Conservation (phyloP, 2,329 filamentous ascomycete species). For the Alternaria ethzedia region DNA sequence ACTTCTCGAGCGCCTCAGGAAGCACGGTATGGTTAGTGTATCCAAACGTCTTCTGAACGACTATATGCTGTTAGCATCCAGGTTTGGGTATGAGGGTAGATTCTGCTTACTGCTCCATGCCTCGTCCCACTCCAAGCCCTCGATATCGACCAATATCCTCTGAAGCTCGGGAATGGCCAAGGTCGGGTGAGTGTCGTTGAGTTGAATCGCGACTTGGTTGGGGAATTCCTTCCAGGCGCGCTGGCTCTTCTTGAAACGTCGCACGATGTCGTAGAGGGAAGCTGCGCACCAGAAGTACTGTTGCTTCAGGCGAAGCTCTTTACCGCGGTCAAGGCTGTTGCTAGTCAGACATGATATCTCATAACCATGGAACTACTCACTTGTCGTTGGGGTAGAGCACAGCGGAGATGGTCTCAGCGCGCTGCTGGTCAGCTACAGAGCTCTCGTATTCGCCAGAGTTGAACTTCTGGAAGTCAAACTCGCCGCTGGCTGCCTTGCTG, state of each 20-base stretch:
- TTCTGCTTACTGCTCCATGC: constrained; percentile 75
- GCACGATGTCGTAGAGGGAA: constrained; percentile 93
- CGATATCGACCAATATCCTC: constrained; percentile 86
- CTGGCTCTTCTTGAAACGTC: constrained; percentile 97
- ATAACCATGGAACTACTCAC: constrained; percentile 20
- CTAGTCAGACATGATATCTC: constrained; percentile 14
- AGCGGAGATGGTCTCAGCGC: constrained; percentile 97
- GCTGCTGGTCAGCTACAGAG: constrained; percentile 96
- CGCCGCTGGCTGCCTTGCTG: constrained; percentile 93
- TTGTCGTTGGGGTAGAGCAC: constrained; percentile 98
- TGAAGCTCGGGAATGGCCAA: constrained; percentile 95
- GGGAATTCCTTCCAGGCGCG: constrained; percentile 90
- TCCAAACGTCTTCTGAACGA: constrained; percentile 72
- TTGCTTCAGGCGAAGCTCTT: constrained; percentile 96
- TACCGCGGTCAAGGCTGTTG: constrained; percentile 78
- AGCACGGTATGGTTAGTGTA: constrained; percentile 99
- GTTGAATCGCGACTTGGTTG: constrained; percentile 93
- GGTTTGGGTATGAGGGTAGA: neutral
- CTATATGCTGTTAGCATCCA: constrained; percentile 30
- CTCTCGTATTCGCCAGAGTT: constrained; percentile 98
- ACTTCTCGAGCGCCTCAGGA: constrained; percentile 96
- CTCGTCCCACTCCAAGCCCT: constrained; percentile 91
- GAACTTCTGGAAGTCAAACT: constrained; percentile 99
- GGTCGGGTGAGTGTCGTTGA: constrained; percentile 97
- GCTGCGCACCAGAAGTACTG: constrained; percentile 99